These are phyloP conservation scores for Ogataea siamensis DNA, from an alignment of 805 yeast species.

Conservation along the genomic window DNA sequence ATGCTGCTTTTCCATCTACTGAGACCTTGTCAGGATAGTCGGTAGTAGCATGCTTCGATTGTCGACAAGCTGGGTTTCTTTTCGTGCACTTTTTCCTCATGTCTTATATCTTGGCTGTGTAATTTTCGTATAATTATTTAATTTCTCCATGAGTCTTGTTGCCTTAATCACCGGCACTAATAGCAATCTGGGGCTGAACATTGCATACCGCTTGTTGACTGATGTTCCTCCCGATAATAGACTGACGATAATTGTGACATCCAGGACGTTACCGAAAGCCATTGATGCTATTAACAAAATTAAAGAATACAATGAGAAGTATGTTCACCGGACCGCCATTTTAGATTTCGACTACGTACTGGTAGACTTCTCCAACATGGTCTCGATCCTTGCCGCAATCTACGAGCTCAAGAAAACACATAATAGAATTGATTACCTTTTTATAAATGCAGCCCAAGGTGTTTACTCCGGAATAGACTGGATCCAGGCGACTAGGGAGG, in stretches of 20 bases:
- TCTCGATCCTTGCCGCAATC: conserved; percentile 72
- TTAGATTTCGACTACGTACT: conserved; percentile 85
- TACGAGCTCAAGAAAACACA: conserved; percentile 67
- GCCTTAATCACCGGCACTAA: conserved; percentile 39
- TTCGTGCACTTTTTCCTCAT: too few relatives aligned
- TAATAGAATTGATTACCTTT: conserved; percentile 68
- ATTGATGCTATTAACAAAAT: conserved; percentile 67
- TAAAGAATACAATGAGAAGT: conserved; percentile 39
- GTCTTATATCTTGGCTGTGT: conserved; percentile 8
- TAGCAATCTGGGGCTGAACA: conserved; percentile 79
- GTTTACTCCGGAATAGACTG: conserved; percentile 86
- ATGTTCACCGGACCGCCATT: conserved; percentile 45
- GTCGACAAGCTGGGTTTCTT: too few relatives aligned
- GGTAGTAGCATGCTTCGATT: background rate
- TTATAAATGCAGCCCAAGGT: conserved; percentile 88
- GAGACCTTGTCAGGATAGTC: too few relatives aligned
- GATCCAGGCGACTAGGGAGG: conserved; percentile 70
- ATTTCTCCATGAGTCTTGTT: conserved; percentile 19
- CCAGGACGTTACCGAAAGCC: conserved; percentile 84
- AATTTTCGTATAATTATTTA: conserved; percentile 1
- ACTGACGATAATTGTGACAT: conserved; percentile 81
- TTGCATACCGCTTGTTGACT: conserved; percentile 76
- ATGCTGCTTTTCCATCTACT: too few relatives aligned
- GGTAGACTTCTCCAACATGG: conserved; percentile 90
- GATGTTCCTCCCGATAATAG: conserved; percentile 50